These are phyloP conservation scores for Periconia sp. DNA, from an alignment of 2,329 filamentous ascomycete genomes.

Conservation along the genomic window DNA sequence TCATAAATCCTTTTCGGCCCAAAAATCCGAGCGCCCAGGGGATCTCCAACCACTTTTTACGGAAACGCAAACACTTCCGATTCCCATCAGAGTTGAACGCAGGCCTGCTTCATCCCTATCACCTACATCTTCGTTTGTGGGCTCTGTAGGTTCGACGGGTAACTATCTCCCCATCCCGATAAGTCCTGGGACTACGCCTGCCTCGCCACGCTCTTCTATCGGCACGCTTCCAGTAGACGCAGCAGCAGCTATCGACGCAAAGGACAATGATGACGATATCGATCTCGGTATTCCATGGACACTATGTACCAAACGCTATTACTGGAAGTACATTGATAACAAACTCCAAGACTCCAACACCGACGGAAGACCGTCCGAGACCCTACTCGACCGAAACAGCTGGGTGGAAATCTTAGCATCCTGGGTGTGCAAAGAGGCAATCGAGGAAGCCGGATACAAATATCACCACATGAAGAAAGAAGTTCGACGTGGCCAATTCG, in stretches of 20 bases:
- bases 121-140: slow-evolving; percentile 19
- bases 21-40: slow-evolving; percentile 16
- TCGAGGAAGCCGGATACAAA: slow-evolving; percentile 34
- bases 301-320: slow-evolving; percentile 32
- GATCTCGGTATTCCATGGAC: slow-evolving; percentile 42
- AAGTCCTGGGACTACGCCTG: slow-evolving; percentile 12
- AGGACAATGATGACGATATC: slow-evolving; percentile 32
- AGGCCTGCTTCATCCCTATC: slow-evolving; percentile 28
- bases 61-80: slow-evolving; percentile 24
- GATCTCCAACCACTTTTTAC: slow-evolving; percentile 32
- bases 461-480: slow-evolving; percentile 39
- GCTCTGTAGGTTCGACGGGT: slow-evolving; percentile 25
- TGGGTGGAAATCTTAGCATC: slow-evolving; percentile 42
- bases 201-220: slow-evolving; percentile 29
- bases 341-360: slow-evolving; percentile 34
- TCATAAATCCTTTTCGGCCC: slow-evolving; percentile 5
- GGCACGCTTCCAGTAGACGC: slow-evolving; percentile 31
- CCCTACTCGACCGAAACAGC: slow-evolving; percentile 29
- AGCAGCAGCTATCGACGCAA: slow-evolving; percentile 33
- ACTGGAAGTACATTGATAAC: slow-evolving; percentile 40
- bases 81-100: slow-evolving; percentile 19
- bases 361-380: slow-evolving; percentile 25
- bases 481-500: slow-evolving; percentile 26
- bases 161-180: slow-evolving; percentile 14
- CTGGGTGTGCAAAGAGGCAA: slow-evolving; percentile 43